Evolutionary conservation across 805 yeast genomes (phyloP).

Genomic region (Wickerhamomyces strasburgensis): DNA sequence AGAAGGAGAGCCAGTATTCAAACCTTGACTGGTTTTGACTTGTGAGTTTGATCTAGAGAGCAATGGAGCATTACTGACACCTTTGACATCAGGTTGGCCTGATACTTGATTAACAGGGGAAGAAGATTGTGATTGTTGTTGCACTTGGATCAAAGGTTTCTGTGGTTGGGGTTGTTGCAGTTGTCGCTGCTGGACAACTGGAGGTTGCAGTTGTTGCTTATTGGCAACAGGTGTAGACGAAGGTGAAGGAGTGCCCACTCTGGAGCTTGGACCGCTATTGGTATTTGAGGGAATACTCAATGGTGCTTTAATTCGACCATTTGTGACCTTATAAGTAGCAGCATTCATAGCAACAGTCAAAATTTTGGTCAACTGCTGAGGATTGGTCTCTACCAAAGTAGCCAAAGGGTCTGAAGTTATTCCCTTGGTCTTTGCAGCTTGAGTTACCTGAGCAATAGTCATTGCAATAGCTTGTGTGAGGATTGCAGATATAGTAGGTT

Average conservation of each 20-base stretch:
- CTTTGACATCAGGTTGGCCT: no score
- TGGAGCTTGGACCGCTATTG: conserved; percentile 13
- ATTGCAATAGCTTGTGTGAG: conserved; percentile 89
- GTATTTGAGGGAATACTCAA: conserved; percentile 26
- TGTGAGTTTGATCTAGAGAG: no score
- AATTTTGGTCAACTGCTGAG: conserved; percentile 73
- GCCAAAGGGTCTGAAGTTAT: conserved; percentile 74
- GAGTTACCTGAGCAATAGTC: conserved; percentile 86
- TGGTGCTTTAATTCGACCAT: conserved; percentile 44
- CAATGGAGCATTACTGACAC: conserved; percentile 1
- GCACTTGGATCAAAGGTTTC: conserved; percentile 1
- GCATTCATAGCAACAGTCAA: conserved; percentile 78
- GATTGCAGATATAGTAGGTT: conserved; percentile 77
- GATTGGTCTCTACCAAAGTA: conserved; percentile 74
- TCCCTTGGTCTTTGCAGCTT: conserved; percentile 81
- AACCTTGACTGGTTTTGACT: no score
- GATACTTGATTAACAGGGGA: conserved; percentile 3
- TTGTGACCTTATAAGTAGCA: conserved; percentile 59
- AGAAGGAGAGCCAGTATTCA: no score
- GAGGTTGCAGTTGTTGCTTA: conserved; percentile 6
- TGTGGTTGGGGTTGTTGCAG: conserved; percentile 4
- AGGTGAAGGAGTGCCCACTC: conserved; percentile 8
- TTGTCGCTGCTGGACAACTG: background rate
- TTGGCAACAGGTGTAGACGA: background rate
- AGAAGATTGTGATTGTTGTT: conserved; percentile 3